phyloP scores from a whole-genome alignment of 2,329 filamentous ascomycete genomes.

The Lizonia empirigonia region DNA sequence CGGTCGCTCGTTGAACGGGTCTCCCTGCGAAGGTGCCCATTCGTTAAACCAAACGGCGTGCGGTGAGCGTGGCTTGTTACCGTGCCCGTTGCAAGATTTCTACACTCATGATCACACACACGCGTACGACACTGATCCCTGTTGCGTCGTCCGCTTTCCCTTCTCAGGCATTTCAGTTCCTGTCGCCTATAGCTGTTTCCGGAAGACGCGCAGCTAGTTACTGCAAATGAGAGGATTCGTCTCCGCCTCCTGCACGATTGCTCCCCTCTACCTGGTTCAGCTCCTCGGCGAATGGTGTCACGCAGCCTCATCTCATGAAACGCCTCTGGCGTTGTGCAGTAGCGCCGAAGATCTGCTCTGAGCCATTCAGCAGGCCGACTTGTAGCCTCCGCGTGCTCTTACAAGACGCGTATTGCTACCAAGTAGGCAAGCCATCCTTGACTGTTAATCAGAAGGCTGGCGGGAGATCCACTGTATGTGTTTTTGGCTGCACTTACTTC shows the following conservation, averaged over 20 bases:
- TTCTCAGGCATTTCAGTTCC: constrained; percentile 8
- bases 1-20: constrained; percentile 16
- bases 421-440: constrained; percentile 24
- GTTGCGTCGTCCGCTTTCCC: constrained; percentile 12
- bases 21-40: constrained; percentile 13
- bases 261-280: constrained; percentile 37
- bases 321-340: constrained; percentile 25
- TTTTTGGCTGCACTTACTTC: constrained; percentile 25
- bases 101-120: constrained; percentile 10
- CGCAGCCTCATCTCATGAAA: constrained; percentile 40
- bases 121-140: constrained; percentile 14
- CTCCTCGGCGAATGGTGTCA: constrained; percentile 30
- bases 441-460: constrained; percentile 24
- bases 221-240: constrained; percentile 32
- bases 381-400: constrained; percentile 28
- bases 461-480: constrained; percentile 26
- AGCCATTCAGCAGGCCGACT: constrained; percentile 13
- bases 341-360: constrained; percentile 23
- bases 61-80: constrained; percentile 5
- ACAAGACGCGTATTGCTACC: constrained; percentile 22
- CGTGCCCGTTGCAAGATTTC: constrained; percentile 10
- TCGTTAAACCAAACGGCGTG: constrained; percentile 8
- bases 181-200: constrained; percentile 22
- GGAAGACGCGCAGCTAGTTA: constrained; percentile 29
- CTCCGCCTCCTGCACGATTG: constrained; percentile 25